Conservation (phyloP, 2,329 filamentous ascomycete genomes). For the Colletotrichum sansevieriae region DNA sequence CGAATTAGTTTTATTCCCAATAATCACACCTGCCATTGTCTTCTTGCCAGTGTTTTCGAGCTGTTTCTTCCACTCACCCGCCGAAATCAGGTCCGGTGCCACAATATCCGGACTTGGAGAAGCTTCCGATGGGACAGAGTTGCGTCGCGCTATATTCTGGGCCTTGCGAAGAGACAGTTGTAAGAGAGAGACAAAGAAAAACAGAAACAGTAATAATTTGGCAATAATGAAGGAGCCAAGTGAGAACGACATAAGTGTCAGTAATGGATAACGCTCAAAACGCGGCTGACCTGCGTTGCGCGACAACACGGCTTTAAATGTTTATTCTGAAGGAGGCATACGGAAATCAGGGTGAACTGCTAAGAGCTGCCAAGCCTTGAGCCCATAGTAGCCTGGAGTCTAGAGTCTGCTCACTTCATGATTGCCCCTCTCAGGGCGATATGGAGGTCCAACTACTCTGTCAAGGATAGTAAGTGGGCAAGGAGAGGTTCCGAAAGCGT, state of each 20-base stretch:
- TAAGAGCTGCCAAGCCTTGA: neutral
- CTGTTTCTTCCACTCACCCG: neutral
- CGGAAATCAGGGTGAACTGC: too few relatives aligned
- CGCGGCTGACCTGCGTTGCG: neutral
- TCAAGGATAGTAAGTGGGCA: conserved; percentile 4
- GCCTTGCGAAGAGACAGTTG: neutral
- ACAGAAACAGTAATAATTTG: neutral
- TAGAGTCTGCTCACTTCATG: neutral
- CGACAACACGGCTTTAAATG: neutral
- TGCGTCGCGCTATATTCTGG: neutral
- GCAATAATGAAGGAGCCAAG: neutral
- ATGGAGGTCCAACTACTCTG: neutral
- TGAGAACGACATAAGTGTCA: neutral
- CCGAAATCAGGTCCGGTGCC: neutral
- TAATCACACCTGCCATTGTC: neutral
- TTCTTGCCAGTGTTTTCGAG: neutral
- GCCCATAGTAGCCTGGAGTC: neutral
- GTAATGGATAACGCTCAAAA: conserved; percentile 1
- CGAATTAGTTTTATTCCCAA: neutral
- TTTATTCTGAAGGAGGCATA: neutral
- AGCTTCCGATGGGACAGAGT: neutral
- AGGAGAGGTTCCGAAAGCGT: neutral
- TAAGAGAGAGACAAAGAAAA: neutral
- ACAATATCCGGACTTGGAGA: neutral
- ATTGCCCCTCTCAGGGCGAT: neutral